phyloP scores from a whole-genome alignment of 2,329 filamentous ascomycete genomes.

The Myriosclerotinia scirpicola region DNA sequence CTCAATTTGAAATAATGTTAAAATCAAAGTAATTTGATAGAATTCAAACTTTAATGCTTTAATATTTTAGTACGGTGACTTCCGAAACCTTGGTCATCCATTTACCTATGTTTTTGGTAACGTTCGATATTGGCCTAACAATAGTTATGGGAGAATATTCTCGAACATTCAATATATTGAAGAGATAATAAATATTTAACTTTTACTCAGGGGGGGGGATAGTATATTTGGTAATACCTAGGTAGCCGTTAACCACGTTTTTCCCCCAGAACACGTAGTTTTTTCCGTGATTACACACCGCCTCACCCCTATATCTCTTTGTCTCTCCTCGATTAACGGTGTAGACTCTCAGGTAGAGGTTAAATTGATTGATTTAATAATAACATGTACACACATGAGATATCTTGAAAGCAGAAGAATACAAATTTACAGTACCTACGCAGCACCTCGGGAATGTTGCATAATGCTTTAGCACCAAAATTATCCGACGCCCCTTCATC shows the following conservation, averaged over 20 bases:
- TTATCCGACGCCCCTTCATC: slow-evolving; percentile 20
- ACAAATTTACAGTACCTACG: not conserved
- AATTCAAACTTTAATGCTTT: slow-evolving; percentile 2
- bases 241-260: not conserved
- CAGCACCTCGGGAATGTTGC: slow-evolving; percentile 15
- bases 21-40: not conserved
- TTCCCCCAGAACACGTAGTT: not conserved
- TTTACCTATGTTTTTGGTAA: not conserved
- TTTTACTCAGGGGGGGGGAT: not conserved
- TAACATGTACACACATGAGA: slow-evolving; percentile 1
- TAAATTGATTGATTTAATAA: slow-evolving; percentile 13
- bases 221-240: not conserved
- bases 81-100: not conserved
- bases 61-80: not conserved
- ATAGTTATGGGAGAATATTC: slow-evolving; percentile 9
- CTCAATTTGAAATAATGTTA: not conserved
- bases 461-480: slow-evolving; percentile 16
- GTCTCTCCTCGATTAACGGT: not conserved
- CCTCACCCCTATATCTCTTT: slow-evolving; percentile 10
- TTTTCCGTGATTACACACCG: slow-evolving; percentile 5
- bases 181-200: not conserved
- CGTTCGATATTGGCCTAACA: slow-evolving; percentile 1
- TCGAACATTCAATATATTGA: slow-evolving; percentile 15
- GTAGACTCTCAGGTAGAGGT: not conserved
- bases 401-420: not conserved